A percentile compares a stretch with the other conserved stretches of the same genome.
Evolutionary conservation across 2,329 filamentous ascomycete genomes (phyloP).

Genomic region (Penicillium concentricum): DNA sequence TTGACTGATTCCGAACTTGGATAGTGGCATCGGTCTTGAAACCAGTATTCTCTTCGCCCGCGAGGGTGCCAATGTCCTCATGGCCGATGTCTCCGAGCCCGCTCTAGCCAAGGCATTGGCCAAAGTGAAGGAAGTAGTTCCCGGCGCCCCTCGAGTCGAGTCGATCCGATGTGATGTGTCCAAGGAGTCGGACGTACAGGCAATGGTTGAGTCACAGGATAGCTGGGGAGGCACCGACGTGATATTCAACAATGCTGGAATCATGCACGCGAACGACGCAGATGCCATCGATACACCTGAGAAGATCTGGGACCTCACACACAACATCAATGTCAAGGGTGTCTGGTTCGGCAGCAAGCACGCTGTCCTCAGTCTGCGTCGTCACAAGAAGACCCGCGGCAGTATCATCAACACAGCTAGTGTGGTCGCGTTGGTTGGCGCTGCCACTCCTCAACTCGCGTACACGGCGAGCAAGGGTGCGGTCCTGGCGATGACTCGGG

Average conservation of each 20-base stretch:
- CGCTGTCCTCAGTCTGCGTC: conserved; percentile 76
- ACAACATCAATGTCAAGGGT: conserved; percentile 94
- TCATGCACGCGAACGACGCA: conserved; percentile 84
- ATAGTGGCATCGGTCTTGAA: conserved; percentile 84
- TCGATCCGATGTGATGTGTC: conserved; percentile 65
- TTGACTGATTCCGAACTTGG: background rate
- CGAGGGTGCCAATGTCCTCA: conserved; percentile 80
- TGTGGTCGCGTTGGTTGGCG: conserved; percentile 82
- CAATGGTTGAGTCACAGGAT: conserved; percentile 72
- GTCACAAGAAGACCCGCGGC: conserved; percentile 72
- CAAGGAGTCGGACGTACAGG: conserved; percentile 75
- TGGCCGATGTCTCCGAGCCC: conserved; percentile 79
- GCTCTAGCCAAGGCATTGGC: conserved; percentile 73
- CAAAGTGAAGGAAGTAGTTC: conserved; percentile 73
- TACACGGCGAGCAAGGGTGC: conserved; percentile 95
- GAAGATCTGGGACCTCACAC: conserved; percentile 90
- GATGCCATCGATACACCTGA: conserved; percentile 82
- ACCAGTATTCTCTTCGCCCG: conserved; percentile 85
- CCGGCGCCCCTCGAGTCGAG: conserved; percentile 37
- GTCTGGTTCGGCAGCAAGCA: conserved; percentile 98
- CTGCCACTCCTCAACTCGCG: conserved; percentile 83
- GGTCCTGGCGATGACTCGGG: conserved; percentile 83
- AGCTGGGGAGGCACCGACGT: conserved; percentile 84
- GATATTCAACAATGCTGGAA: conserved; percentile 97
- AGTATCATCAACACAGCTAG: conserved; percentile 92